Conservation (phyloP, 106 monocot genomes). For the Alisma plantagoaquatica region DNA sequence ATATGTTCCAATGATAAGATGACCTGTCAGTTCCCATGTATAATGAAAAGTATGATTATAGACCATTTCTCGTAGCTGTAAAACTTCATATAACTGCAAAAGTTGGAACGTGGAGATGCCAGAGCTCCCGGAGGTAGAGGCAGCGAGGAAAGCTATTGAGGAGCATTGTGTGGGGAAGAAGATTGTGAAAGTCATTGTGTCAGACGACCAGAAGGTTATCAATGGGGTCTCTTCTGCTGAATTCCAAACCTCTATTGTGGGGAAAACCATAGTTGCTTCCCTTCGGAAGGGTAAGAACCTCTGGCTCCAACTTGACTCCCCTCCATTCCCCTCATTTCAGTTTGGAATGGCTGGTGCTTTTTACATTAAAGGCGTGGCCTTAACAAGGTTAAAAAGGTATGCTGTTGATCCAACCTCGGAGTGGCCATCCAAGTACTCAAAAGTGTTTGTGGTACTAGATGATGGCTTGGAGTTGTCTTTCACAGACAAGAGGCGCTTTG, state of each 20-base stretch:
- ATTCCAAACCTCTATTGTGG: slow-evolving; percentile 41
- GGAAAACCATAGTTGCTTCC: slow-evolving; percentile 60
- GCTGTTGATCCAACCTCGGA: slow-evolving; percentile 51
- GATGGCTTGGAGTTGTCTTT: slow-evolving; percentile 92
- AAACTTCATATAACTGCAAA: no score
- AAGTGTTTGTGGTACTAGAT: slow-evolving; percentile 79
- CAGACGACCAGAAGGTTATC: slow-evolving; percentile 67
- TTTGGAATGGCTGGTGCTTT: slow-evolving; percentile 93
- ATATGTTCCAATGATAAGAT: no score
- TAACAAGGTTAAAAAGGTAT: slow-evolving; percentile 81
- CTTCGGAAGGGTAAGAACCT: slow-evolving; percentile 95
- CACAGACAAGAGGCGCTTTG: slow-evolving; percentile 97
- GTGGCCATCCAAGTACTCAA: slow-evolving; percentile 97
- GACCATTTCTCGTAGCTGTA: no score
- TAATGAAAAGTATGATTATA: no score
- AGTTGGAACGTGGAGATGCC: slow-evolving; percentile 70
- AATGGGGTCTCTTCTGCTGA: slow-evolving; percentile 32
- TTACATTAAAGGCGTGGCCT: slow-evolving; percentile 75
- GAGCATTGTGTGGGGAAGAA: slow-evolving; percentile 49
- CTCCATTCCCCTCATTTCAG: slow-evolving; percentile 92
- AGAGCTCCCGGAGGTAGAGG: slow-evolving; percentile 94
- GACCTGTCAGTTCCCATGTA: no score
- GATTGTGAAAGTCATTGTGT: slow-evolving; percentile 32
- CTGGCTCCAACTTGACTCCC: slow-evolving; percentile 81
- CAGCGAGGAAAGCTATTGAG: slow-evolving; percentile 68